Evolutionary conservation across 345 rosid genomes (phyloP).

Genomic region (Theobroma cacao): DNA sequence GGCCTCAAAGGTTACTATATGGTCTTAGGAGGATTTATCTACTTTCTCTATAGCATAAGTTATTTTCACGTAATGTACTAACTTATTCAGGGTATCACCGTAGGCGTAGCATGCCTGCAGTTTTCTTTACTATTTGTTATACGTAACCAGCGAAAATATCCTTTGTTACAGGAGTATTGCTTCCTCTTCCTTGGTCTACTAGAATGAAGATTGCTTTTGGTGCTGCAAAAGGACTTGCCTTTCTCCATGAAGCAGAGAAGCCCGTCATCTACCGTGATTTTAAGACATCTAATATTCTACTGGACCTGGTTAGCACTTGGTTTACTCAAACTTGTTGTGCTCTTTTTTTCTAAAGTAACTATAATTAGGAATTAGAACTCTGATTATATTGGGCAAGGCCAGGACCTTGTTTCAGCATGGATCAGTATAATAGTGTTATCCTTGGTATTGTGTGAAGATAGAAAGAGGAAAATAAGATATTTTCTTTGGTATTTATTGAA

Average conservation of each 20-base stretch:
- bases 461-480: too few relatives aligned
- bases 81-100: not conserved
- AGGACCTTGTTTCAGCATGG: too few relatives aligned
- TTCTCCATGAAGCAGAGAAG: slow-evolving; percentile 91
- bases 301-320: slow-evolving; percentile 63
- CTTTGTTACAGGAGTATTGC: slow-evolving; percentile 67
- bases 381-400: too few relatives aligned
- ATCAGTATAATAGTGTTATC: too few relatives aligned
- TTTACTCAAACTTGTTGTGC: not conserved
- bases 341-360: not conserved
- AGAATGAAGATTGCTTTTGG: slow-evolving; percentile 95
- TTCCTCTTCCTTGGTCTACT: slow-evolving; percentile 83
- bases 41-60: not conserved
- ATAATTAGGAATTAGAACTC: not conserved
- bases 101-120: not conserved
- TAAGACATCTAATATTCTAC: slow-evolving; percentile 88
- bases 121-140: not conserved
- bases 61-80: not conserved
- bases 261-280: slow-evolving; percentile 97
- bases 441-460: too few relatives aligned
- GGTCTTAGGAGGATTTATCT: not conserved
- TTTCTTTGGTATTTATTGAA: too few relatives aligned
- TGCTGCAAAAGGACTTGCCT: slow-evolving; percentile 97
- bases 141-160: not conserved
- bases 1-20: not conserved